Evolutionary conservation across 306 rosid genomes (phyloP).

Genomic region (Acacia melanoxylon): DNA sequence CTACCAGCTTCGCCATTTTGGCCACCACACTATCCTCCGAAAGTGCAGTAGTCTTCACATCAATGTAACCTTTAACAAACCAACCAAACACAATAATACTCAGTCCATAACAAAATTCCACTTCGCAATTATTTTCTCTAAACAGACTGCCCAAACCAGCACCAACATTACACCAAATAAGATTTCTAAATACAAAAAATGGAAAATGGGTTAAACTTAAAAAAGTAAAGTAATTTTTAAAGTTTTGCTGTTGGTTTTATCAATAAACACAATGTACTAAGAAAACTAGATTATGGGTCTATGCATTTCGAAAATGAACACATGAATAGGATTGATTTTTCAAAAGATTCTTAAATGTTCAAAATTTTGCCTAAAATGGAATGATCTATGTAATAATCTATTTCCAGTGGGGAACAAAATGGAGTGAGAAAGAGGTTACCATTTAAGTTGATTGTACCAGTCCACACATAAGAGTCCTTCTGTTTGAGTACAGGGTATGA

Average conservation of each 20-base stretch:
- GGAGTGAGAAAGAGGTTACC: conserved; percentile 46
- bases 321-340: no score
- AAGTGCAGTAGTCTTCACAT: conserved; percentile 83
- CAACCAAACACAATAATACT: conserved; percentile 19
- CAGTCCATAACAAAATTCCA: not conserved
- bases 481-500: conserved; percentile 88
- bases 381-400: not conserved
- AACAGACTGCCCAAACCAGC: not conserved
- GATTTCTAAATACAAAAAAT: not conserved
- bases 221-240: not conserved
- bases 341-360: no score
- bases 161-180: not conserved
- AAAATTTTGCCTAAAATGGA: not conserved
- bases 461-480: conserved; percentile 78
- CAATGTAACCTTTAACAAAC: conserved; percentile 63
- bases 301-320: no score
- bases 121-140: not conserved
- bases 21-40: conserved; percentile 95
- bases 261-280: not conserved
- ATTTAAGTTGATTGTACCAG: conserved; percentile 88
- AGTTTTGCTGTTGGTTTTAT: no score
- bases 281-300: not conserved
- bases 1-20: conserved; percentile 93
- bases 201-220: not conserved
- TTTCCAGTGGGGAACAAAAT: not conserved